Conservation (phyloP, 257 asterid species). For the Mentha longifolia region DNA sequence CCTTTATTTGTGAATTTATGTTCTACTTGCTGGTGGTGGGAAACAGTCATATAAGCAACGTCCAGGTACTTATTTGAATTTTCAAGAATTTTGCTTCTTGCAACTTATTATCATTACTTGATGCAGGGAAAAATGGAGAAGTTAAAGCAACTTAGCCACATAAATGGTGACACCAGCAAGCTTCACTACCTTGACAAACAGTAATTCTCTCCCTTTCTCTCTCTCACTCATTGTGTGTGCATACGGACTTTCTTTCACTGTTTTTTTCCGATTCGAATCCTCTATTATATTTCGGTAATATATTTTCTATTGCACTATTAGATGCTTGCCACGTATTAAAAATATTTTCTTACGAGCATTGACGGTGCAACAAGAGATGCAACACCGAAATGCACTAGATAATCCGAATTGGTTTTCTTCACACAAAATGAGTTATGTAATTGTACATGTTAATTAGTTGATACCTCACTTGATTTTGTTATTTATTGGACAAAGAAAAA, state of each 20-base stretch:
- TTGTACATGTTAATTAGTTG: neutral
- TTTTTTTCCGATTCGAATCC: no score
- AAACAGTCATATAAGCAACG: conserved; percentile 46
- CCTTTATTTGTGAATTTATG: neutral
- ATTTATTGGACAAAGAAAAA: neutral
- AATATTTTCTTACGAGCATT: no score
- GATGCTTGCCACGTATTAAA: no score
- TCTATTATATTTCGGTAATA: no score
- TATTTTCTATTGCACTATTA: no score
- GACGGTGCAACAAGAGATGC: no score
- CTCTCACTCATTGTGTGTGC: neutral
- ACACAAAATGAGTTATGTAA: neutral
- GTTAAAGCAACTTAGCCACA: conserved; percentile 44
- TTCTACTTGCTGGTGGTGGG: neutral
- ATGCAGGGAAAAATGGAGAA: conserved; percentile 61
- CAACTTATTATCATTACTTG: no score
- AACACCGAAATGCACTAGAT: no score
- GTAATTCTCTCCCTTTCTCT: conserved; percentile 39
- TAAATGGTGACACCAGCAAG: conserved; percentile 56
- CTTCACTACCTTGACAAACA: conserved; percentile 53
- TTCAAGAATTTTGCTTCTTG: neutral
- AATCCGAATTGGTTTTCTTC: neutral
- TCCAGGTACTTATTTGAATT: conserved; percentile 48
- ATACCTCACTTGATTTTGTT: neutral
- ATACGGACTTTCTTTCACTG: neutral